phyloP scores from a whole-genome alignment of 805 yeast genomes.

The Candida ficus region DNA sequence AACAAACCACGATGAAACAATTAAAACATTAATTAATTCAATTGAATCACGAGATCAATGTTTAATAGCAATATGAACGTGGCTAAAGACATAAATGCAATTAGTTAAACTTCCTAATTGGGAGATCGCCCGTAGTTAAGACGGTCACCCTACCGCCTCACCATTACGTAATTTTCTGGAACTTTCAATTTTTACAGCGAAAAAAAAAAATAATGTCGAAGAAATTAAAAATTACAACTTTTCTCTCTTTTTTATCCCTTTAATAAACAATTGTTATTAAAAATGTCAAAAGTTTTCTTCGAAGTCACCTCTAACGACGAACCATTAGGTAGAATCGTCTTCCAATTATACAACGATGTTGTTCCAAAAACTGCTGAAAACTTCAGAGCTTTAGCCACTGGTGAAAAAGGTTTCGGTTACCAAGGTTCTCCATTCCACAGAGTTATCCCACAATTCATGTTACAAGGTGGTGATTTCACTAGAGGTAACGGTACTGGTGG shows the following conservation, averaged over 20 bases:
- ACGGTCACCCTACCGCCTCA: background rate
- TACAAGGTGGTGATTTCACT: slow-evolving; percentile 80
- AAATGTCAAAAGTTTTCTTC: slow-evolving; percentile 72
- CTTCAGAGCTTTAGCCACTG: slow-evolving; percentile 14
- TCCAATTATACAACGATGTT: slow-evolving; percentile 80
- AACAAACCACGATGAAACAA: background rate
- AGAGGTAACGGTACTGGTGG: slow-evolving; percentile 70
- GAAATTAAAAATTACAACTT: background rate
- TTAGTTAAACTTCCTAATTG: background rate
- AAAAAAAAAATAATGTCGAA: background rate
- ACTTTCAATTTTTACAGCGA: background rate
- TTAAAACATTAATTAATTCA: background rate
- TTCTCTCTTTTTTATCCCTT: background rate
- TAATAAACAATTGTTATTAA: slow-evolving; percentile 1
- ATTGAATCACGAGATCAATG: no score
- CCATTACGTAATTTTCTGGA: background rate
- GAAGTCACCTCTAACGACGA: slow-evolving; percentile 72
- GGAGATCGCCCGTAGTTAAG: background rate
- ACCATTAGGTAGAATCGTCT: slow-evolving; percentile 77
- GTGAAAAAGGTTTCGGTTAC: slow-evolving; percentile 15
- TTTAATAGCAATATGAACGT: no score
- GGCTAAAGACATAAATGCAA: background rate
- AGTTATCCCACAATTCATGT: slow-evolving; percentile 47
- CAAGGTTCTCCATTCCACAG: slow-evolving; percentile 13
- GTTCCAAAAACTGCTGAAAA: slow-evolving; percentile 14